Evolutionary conservation across 1,284 basidiomycete genomes (phyloP).

Genomic region (Pseudozyma hubeiensis): DNA sequence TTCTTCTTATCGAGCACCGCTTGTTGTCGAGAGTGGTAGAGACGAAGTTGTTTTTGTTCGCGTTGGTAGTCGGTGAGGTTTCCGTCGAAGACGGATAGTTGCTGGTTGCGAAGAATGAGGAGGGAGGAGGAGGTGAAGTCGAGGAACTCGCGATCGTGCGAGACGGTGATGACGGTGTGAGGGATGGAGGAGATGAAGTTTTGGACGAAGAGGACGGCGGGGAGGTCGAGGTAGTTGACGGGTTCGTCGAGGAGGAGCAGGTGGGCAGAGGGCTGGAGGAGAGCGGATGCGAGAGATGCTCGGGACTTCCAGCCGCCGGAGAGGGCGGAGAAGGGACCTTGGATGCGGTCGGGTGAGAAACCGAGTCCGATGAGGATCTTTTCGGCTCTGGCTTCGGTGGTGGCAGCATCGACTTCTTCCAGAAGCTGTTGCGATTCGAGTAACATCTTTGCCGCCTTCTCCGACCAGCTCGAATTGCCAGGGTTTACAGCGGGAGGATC

Average conservation of each 20-base stretch:
- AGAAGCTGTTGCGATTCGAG: slow-evolving; percentile 55
- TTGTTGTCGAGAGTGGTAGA: slow-evolving; percentile 73
- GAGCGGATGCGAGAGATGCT: slow-evolving; percentile 71
- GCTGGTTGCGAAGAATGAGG: slow-evolving; percentile 75
- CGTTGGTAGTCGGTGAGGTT: slow-evolving; percentile 74
- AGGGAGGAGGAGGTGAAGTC: slow-evolving; percentile 78
- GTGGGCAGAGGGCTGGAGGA: slow-evolving; percentile 70
- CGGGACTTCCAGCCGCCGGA: slow-evolving; percentile 80
- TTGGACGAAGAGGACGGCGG: slow-evolving; percentile 72
- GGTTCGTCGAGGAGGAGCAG: slow-evolving; percentile 71
- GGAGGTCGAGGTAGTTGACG: slow-evolving; percentile 71
- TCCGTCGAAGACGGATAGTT: slow-evolving; percentile 76
- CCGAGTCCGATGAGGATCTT: slow-evolving; percentile 77
- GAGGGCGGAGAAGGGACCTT: slow-evolving; percentile 72
- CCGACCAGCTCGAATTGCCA: slow-evolving; percentile 49
- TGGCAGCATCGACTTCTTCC: slow-evolving; percentile 69
- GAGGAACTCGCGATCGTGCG: slow-evolving; percentile 80
- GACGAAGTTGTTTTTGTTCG: slow-evolving; percentile 73
- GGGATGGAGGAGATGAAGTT: slow-evolving; percentile 71
- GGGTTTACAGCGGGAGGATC: slow-evolving; percentile 15
- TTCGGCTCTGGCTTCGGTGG: slow-evolving; percentile 74
- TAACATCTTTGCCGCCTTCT: slow-evolving; percentile 68
- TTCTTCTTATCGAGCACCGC: slow-evolving; percentile 75
- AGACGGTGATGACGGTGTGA: slow-evolving; percentile 75
- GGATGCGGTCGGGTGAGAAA: slow-evolving; percentile 73